Base-by-base conservation (phyloP, 805 yeast species). In the Kuraishia floccosa region DNA sequence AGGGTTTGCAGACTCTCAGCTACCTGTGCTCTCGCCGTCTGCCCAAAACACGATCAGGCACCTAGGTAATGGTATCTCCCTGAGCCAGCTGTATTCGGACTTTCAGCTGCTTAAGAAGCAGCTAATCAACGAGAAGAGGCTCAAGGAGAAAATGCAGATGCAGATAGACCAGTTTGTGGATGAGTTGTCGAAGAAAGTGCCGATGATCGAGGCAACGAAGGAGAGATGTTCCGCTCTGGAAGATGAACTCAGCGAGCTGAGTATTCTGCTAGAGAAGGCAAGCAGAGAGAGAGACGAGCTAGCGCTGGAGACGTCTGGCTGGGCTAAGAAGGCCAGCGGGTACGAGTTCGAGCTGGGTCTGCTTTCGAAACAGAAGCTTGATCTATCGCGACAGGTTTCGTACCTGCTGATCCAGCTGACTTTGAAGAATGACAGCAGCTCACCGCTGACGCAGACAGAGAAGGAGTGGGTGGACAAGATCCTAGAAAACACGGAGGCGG, bases 321-420 rank as follows among this genome's bases (percentile, higher is more conserved):
- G 51, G 17, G 41, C 37, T 17, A 50, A 45, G 30, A 57, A 50
- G 29, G 39, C 49, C 21, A 46, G 52, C 9, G 79, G 72, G 32
- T 50, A 58, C 26, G 65, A 64, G 38, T 49, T 57, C 17, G 78
- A 73, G 40, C 46, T 66, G 10, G 54, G 49, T 11, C 56, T 68
- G 4, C 49, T 80, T 38, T 63, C 66, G 27, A 69, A 66, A 34
- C 74, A 78, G 39, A 68, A 78, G 26, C 56, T 65, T 18, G 96
- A 89, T 45, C 57, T 89, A 24, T 82, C 93, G 5, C 72, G 76
- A 26, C 97, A 89, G 49, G 68, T 91, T n/a, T 84, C 82, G 41
- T 67, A 65, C 30, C 62, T 86, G 23, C 60, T 89, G 24, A 67
- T 79, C 11, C 84, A 81, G 45, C 61, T 82, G 2, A 63, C 73